Base-by-base conservation (phyloP, 352 stramenopile species). In the Elongisporangium anandrum region DNA sequence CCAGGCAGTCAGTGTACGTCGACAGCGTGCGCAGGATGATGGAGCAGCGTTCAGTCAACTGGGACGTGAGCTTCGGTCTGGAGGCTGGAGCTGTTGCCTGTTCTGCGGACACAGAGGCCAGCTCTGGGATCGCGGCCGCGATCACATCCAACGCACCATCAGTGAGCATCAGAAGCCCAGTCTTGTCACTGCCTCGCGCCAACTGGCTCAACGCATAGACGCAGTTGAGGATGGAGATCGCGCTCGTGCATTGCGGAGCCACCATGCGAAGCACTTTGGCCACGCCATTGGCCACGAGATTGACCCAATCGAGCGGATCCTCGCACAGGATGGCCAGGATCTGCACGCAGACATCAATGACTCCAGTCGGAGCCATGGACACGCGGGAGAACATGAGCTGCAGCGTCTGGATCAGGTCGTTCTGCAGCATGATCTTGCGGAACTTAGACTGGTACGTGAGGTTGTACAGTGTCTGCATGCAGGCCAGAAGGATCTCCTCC, bases 21-120 rank as follows among this genome's bases (percentile, higher is more conserved):
- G 85, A 90, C 1, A 94, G 59, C 10, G 82, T 81, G 2, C 85
- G 76, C 15, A 94, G 49, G 52, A 92, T 88, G 51, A 88, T 77
- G 23, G 82, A 72, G 21, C 81, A 94, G 22, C 77, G 79, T 52
- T 90, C 79, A 0, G 75, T 69, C 20, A 87, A 70, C 4, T 81
- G 69, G 0, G 57, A 16, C 15, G 69, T 70, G 8, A 69, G 56
- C 13, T 71, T 59, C 2, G 56, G 56, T 16, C 23, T 61, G 21
- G 54, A 50, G 5, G 50, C 39, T 0, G 8, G 34, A 38, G 47
- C 4, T 7, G 55, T 22, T 7, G 10, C 20, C 13, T n/a, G 4
- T 10, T 45, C 4, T 4, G 55, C 34, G 1, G 65, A 56, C 24
- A 57, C 50, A 49, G 68, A 24, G 68, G 65, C 55, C 24, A 77